A percentile compares a stretch with the other conserved stretches of the same genome.
Conservation (phyloP, 257 asterid genomes). For the Nicotiana sylvestris region DNA sequence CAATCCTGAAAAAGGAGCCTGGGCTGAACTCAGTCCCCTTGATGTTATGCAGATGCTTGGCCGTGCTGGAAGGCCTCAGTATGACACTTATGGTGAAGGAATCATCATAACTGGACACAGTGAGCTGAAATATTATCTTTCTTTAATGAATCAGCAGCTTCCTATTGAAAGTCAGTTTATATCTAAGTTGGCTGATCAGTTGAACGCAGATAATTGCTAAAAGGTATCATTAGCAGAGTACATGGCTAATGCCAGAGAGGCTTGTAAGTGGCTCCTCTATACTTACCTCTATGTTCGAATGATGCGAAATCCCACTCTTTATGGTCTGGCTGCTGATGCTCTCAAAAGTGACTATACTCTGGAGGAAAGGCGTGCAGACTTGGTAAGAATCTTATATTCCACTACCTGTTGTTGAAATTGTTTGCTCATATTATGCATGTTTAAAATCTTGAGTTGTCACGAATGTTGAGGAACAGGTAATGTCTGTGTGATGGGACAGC, state of each 20-base stretch:
- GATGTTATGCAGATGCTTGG: conserved; percentile 52
- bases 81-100: conserved; percentile 38
- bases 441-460: neutral
- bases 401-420: neutral
- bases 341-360: conserved; percentile 16
- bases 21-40: conserved; percentile 42
- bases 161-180: conserved; percentile 43
- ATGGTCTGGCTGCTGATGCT: conserved; percentile 35
- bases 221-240: too few species aligned
- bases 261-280: conserved; percentile 38
- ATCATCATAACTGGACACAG: conserved; percentile 36
- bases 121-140: conserved; percentile 34
- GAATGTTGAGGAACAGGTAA: neutral
- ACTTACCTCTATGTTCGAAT: conserved; percentile 41
- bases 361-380: conserved; percentile 37
- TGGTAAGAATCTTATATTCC: conserved; percentile 19
- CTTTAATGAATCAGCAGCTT: conserved; percentile 43
- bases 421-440: neutral
- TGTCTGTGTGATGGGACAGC: neutral
- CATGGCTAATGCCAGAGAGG: conserved; percentile 30
- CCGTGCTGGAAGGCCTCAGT: conserved; percentile 49
- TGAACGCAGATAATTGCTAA: conserved; percentile 24
- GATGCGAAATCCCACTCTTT: conserved; percentile 39
- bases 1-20: conserved; percentile 42
- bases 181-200: conserved; percentile 41